Evolutionary conservation across 106 monocot genomes (phyloP), one percentile per base, ranked within the genome.

Genomic region (Ottelia alismoides): DNA sequence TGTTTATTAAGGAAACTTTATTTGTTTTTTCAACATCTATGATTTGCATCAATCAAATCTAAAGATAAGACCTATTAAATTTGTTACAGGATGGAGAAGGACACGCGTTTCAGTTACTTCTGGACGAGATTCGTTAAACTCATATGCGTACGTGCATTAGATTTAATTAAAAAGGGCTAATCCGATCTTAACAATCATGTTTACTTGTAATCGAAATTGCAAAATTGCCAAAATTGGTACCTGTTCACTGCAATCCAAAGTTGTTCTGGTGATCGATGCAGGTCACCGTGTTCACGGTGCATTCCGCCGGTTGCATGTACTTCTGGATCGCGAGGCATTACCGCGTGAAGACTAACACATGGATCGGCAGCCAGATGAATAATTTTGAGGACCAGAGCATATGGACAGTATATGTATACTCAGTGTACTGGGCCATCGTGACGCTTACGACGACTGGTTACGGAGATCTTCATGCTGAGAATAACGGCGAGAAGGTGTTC

Each of bases 401-500:
- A 7, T 72, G 72, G 72, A 21, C 67, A 2, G 47, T 62, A 6
- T 77, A 72, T 25, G 58, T 47, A 11, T 66, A 61, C n/a, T 55
- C 71, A 12, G 22, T 76, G 28, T 76, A 76, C 43, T 76, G 66
- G 66, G 55, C 71, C 6, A 62, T 71, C 51, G 56, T 66, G 21
- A 76, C 76, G 9, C 56, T 76, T 19, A 71, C 66, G 2, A 76
- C 76, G 1, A 62, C 62, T 25, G 76, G 76, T 2, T 76, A 76
- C 26, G 76, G 76, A 2, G 71, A 76, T 27, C n/a, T 71, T 2
- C 56, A 65, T 50, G 66, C 76, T 29, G 56, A 30, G 49, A 76
- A 76, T 46, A 62, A 32, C 2, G 30, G 21, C 2, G 76, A 76
- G 50, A 67, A 56, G 45, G n/a, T 71, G 24, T 76, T 66, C 31